Percentiles rank a stretch among this genome's conserved stretches.
Evolutionary conservation across 1,284 basidiomycete genomes (phyloP).

Genomic region (Irpex sp.): DNA sequence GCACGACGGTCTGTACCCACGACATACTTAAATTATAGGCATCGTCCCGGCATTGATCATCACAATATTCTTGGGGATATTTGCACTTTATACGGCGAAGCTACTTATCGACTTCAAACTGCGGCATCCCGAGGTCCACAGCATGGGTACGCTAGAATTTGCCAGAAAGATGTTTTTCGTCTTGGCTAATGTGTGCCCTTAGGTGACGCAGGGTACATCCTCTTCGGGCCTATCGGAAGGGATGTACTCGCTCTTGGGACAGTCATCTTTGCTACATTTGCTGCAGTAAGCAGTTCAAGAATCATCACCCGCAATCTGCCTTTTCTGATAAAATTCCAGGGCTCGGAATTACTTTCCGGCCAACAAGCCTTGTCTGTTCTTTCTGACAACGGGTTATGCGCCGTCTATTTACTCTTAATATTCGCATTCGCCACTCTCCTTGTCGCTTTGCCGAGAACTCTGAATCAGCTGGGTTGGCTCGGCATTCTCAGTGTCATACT

Average conservation of each 20-base stretch:
- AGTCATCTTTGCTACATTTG: conserved; percentile 48
- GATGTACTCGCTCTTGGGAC: conserved; percentile 46
- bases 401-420: conserved; percentile 40
- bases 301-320: not conserved
- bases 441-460: conserved; percentile 45
- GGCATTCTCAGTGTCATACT: conserved; percentile 39
- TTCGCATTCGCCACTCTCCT: conserved; percentile 41
- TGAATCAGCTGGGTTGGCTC: conserved; percentile 43
- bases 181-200: conserved; percentile 16
- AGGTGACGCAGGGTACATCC: conserved; percentile 52
- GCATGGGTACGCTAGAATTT: conserved; percentile 35
- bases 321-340: conserved; percentile 28
- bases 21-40: conserved; percentile 25
- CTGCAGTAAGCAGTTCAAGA: conserved; percentile 30
- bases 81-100: conserved; percentile 50
- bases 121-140: conserved; percentile 53
- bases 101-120: conserved; percentile 55
- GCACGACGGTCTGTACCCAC: not conserved
- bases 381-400: conserved; percentile 45
- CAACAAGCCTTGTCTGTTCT: conserved; percentile 47
- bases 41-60: conserved; percentile 52
- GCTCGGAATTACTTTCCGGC: conserved; percentile 45
- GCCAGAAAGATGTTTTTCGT: not conserved
- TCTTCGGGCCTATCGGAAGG: conserved; percentile 47
- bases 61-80: conserved; percentile 52